Evolutionary conservation across 129 eudicot genomes (phyloP), one percentile per base, ranked within the genome.

Genomic region (Tanacetum coccineum): DNA sequence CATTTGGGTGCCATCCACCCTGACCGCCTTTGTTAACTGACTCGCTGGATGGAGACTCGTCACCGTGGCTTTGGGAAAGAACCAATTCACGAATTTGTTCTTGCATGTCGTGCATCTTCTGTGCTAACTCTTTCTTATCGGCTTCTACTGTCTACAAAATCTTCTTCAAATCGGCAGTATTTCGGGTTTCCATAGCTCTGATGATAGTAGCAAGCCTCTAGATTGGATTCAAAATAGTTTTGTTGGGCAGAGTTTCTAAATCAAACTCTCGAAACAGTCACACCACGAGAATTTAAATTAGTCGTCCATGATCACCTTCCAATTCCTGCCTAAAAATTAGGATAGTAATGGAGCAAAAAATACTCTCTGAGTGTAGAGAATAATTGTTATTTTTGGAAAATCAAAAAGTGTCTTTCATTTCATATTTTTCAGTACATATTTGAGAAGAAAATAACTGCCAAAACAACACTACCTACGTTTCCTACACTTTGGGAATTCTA

Each of bases 241-340:
- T 7, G 60, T 55, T 55, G 60, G 17, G 60, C 60, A 55, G 30
- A 19, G 5, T 1, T 0, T 19, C 60, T 8, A 18, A 55, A 0
- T 0, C 13, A 0, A 19, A 55, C 5, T 3, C 61, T 56, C 32
- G 32, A 56, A 1, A 56, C 61, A 56, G 61, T 4, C 32, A 2
- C 60, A 55, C 60, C 60, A 19, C 60, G 26, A 55, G 60, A 55
- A 19, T 0, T 26, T 18, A 26, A 55, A 20, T 4, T 19, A 55
- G 60, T 3, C 25, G 60, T 55, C 60, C 60, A 55, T 17, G 60
- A 17, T 55, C 60, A 55, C 60, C 60, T 55, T 26, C 60, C 32
- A 55, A 55, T 18, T 55, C 30, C 60, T 55, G 60, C 60, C 30
- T 3, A 8, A 20, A n/a, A 55, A 18, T 19, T 55, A 55, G 60